Evolutionary conservation across 345 rosid genomes (phyloP).

Genomic region (Sisymbrium irio): DNA sequence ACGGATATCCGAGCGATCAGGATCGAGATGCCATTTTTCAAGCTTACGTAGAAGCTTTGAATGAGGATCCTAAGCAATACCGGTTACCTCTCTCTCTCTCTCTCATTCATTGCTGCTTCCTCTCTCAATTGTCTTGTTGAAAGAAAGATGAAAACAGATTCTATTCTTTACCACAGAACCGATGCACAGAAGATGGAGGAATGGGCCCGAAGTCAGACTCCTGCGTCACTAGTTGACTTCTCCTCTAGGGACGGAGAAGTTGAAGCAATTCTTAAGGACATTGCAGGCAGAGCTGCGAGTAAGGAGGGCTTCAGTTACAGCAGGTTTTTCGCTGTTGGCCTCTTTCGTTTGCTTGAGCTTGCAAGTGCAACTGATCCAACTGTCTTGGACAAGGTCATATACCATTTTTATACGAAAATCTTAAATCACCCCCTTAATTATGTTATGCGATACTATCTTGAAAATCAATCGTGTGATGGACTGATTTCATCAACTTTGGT

Average conservation of each 20-base stretch:
- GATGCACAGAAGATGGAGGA: slow-evolving; percentile 94
- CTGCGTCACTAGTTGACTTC: slow-evolving; percentile 70
- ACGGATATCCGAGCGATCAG: slow-evolving; percentile 90
- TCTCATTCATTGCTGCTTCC: neutral
- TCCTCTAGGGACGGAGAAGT: slow-evolving; percentile 78
- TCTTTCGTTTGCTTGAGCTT: slow-evolving; percentile 95
- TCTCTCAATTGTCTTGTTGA: neutral
- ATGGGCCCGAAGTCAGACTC: slow-evolving; percentile 75
- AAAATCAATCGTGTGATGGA: neutral
- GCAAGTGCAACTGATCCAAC: slow-evolving; percentile 85
- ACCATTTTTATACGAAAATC: neutral
- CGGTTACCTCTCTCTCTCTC: slow-evolving; percentile 44
- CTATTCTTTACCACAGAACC: slow-evolving; percentile 37
- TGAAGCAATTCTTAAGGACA: slow-evolving; percentile 70
- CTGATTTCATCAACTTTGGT: neutral
- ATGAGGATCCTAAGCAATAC: slow-evolving; percentile 89
- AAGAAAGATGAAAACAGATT: neutral
- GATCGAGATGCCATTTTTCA: slow-evolving; percentile 83
- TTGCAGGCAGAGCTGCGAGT: slow-evolving; percentile 70
- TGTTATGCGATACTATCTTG: neutral
- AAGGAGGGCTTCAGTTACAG: slow-evolving; percentile 89
- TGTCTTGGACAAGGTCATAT: slow-evolving; percentile 71
- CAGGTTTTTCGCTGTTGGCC: slow-evolving; percentile 95
- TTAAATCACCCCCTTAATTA: neutral
- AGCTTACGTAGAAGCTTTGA: slow-evolving; percentile 75